A percentile compares a stretch with the other conserved stretches of the same genome.
Evolutionary conservation across 2,329 filamentous ascomycete genomes (phyloP).

Genomic region (Alternaria dauci): DNA sequence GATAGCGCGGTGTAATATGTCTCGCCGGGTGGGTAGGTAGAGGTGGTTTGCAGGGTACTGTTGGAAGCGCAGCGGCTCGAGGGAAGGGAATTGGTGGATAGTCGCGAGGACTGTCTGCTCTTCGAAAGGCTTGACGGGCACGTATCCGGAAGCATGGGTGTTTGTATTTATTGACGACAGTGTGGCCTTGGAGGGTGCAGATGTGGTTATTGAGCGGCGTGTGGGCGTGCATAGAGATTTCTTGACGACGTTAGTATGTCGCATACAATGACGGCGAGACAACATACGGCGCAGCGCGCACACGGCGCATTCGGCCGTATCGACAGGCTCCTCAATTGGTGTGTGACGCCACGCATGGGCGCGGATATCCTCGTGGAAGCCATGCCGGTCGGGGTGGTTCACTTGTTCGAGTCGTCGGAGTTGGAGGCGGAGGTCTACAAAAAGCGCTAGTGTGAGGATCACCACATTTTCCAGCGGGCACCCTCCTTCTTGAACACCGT

Average conservation of each 20-base stretch:
- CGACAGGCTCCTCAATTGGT: constrained; percentile 40
- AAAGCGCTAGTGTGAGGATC: constrained; percentile 16
- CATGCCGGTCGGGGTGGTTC: constrained; percentile 46
- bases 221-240: constrained; percentile 36
- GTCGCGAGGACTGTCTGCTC: constrained; percentile 75
- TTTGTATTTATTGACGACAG: constrained; percentile 54
- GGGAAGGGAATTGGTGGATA: constrained; percentile 86
- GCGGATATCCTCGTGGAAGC: constrained; percentile 50
- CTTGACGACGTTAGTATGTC: constrained; percentile 38
- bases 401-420: constrained; percentile 33
- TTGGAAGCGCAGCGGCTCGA: constrained; percentile 82
- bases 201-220: constrained; percentile 48
- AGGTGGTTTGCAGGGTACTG: constrained; percentile 84
- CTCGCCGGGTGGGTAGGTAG: constrained; percentile 83
- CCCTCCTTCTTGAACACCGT: constrained; percentile 10
- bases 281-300: constrained; percentile 60
- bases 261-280: constrained; percentile 49
- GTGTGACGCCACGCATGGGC: constrained; percentile 48
- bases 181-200: constrained; percentile 66
- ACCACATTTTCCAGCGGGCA: constrained; percentile 32
- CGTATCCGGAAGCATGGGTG: constrained; percentile 46
- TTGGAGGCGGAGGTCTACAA: constrained; percentile 37
- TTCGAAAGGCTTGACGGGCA: constrained; percentile 43
- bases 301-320: constrained; percentile 47
- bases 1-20: constrained; percentile 91